Conservation (phyloP, 495 filamentous ascomycete genomes). For the Talaromyces nanjingensis region DNA sequence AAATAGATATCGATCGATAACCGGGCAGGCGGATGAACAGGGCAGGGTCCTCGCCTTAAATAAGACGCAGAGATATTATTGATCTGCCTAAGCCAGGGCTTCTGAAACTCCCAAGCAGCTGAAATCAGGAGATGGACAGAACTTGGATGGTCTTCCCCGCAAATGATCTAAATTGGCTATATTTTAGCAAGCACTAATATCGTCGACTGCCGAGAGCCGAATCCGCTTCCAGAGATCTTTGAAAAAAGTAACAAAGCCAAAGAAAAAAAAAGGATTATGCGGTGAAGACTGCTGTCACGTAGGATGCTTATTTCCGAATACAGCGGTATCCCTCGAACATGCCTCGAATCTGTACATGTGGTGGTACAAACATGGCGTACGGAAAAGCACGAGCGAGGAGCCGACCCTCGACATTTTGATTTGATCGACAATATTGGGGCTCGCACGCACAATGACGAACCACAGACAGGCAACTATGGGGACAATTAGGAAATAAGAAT, state of each 20-base stretch:
- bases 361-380: neutral
- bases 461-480: neutral
- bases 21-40: neutral
- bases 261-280: neutral
- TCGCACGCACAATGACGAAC: neutral
- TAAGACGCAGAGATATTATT: neutral
- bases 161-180: conserved; percentile 1
- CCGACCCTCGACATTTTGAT: neutral
- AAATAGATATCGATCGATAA: neutral
- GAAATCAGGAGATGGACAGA: neutral
- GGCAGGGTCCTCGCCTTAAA: neutral
- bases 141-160: neutral
- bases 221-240: neutral
- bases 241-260: neutral
- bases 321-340: neutral
- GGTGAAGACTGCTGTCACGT: neutral
- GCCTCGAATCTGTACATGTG: neutral
- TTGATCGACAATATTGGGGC: neutral
- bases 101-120: neutral
- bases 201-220: neutral
- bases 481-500: neutral
- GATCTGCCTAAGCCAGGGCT: neutral
- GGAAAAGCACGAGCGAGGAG: neutral
- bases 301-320: neutral
- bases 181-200: neutral